Evolutionary conservation across 2,329 filamentous ascomycete genomes (phyloP).

Genomic region (Sarocladium oryzae): DNA sequence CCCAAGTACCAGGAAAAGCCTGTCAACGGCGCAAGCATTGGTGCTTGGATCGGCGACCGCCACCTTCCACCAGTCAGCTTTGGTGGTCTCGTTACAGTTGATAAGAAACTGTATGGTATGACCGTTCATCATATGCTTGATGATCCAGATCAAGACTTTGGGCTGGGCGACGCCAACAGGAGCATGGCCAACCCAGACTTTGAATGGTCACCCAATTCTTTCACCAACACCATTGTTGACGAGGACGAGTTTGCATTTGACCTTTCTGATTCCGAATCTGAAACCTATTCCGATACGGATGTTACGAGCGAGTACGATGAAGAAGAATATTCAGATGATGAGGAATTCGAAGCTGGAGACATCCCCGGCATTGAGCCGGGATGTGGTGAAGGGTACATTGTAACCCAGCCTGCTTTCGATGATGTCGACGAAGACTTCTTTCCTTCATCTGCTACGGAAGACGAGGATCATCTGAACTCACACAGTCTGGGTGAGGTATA

Average conservation of each 20-base stretch:
- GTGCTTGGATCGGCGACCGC: slow-evolving; percentile 77
- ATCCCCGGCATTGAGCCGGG: slow-evolving; percentile 70
- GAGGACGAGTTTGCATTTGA: slow-evolving; percentile 55
- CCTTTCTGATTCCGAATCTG: slow-evolving; percentile 56
- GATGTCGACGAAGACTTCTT: slow-evolving; percentile 81
- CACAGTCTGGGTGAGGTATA: slow-evolving; percentile 79
- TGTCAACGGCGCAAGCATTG: slow-evolving; percentile 83
- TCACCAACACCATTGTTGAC: slow-evolving; percentile 35
- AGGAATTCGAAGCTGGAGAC: slow-evolving; percentile 62
- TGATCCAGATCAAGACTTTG: slow-evolving; percentile 47
- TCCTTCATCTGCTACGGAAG: slow-evolving; percentile 60
- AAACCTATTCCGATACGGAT: slow-evolving; percentile 42
- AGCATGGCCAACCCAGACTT: slow-evolving; percentile 34
- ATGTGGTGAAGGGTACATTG: slow-evolving; percentile 68
- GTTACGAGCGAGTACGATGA: slow-evolving; percentile 47
- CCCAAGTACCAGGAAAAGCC: slow-evolving; percentile 73
- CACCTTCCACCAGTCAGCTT: slow-evolving; percentile 89
- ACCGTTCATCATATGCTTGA: slow-evolving; percentile 97
- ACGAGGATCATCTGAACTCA: slow-evolving; percentile 76
- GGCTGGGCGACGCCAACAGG: slow-evolving; percentile 19
- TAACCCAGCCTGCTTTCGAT: slow-evolving; percentile 89
- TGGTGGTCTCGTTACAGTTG: slow-evolving; percentile 78
- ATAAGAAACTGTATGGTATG: slow-evolving; percentile 83
- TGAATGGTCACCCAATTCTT: slow-evolving; percentile 37
- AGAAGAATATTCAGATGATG: slow-evolving; percentile 44